Evolutionary conservation across 306 rosid species (phyloP), one percentile per base, ranked within the genome.

Genomic region (Prunus armeniaca): DNA sequence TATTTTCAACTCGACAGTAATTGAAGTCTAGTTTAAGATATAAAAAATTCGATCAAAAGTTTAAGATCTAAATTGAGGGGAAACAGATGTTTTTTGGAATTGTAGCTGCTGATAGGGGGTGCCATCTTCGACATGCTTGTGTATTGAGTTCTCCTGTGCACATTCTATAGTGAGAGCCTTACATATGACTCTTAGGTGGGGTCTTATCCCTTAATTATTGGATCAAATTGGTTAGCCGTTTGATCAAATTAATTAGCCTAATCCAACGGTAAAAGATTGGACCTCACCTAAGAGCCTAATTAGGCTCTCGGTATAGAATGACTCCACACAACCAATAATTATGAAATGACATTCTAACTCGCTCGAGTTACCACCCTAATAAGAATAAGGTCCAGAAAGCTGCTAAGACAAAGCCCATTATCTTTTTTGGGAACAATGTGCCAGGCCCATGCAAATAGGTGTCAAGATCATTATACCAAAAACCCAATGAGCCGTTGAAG

Each of bases 141-240:
- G 43, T 38, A 38, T 38, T 6, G 7, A 38, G 43, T 0, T 38
- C 2, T 0, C 9, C 2, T 0, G 0, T 38, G 9, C 43, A 38
- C 2, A 32, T 32, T 32, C 0, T 32, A 1, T 32, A 32, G 8
- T 32, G 38, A 32, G 8, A 6, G 1, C 0, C 0, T 34, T 5
- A 34, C 1, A 34, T 34, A 34, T 34, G 0, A 0, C 0, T 0
- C 8, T 6, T 34, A 5, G 0, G 8, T 34, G 1, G 6, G 2
- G 0, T 1, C 0, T 0, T 34, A 34, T 34, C 0, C 6, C 8
- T 34, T 34, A 34, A 0, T 6, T 0, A 0, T 32, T 32, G 0
- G 7, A 32, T 32, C 0, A 5, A 32, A 32, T 32, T 32, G 0
- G 0, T 32, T 32, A 32, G 0, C 0, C 34, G 0, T 32, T 34